Evolutionary conservation across 441 rosid genomes (phyloP), one percentile per base, ranked within the genome.

Genomic region (Adansonia gregorii): DNA sequence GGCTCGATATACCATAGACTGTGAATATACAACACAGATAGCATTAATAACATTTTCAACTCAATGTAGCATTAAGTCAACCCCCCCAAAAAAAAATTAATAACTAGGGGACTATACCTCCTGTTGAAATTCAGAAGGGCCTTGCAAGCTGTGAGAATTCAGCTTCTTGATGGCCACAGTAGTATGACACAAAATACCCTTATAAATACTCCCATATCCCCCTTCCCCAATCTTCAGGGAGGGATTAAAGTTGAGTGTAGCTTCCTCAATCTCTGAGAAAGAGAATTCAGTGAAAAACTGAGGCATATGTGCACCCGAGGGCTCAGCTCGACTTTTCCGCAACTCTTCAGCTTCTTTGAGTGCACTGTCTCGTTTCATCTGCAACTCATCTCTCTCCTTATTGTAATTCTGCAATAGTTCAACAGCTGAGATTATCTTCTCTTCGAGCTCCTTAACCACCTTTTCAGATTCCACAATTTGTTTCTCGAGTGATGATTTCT

Each of bases 161-260:
- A 89, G 79, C 83, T 84, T 85, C 86, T 96, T 96, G 67, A 96
- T 90, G 70, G 98, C 98, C 83, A 93, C 99, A 58, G 79, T 87
- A 19, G 89, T 90, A 76, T 91, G 91, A 58, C 88, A 87, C 76
- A 96, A 87, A 35, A 79, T 2, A 77, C 96, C 97, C 82, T 81
- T 86, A 78, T 91, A 94, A 82, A 96, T 93, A 87, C 89, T 94
- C 64, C 98, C 99, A 82, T 92, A 94, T 71, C 99, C 97, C 35
- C 99, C 99, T 90, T 93, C 98, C 43, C 97, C 99, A 74, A 96
- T 91, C 88, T 90, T 94, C 84, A 81, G 76, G 67, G 92, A 86
- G 41, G 86, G 84, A 82, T 93, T 91, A 81, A 94, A 94, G 64
- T 88, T 88, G 51, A 22, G 66, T 72, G 98, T 90, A 51, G 98